Conservation (phyloP, 306 rosid genomes). For the Quercus ilex region DNA sequence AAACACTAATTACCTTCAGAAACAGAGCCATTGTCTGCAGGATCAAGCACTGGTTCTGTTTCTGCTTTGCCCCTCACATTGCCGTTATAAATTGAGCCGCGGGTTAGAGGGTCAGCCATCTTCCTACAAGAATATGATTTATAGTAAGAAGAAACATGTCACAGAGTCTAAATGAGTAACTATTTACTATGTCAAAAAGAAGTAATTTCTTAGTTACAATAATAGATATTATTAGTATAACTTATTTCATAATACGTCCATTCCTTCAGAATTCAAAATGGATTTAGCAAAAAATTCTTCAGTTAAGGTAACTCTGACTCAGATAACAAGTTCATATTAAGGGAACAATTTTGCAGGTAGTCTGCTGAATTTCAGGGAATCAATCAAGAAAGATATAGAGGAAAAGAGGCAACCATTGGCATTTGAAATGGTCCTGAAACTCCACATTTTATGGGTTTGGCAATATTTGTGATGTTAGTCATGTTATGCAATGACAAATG, state of each 20-base stretch:
- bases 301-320: background rate
- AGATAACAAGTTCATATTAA: too few relatives aligned
- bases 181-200: background rate
- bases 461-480: background rate
- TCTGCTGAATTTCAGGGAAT: too few relatives aligned
- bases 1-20: constrained; percentile 46
- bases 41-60: constrained; percentile 24
- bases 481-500: background rate
- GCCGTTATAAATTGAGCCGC: constrained; percentile 29
- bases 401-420: too few relatives aligned
- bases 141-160: constrained; percentile 14
- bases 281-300: background rate
- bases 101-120: constrained; percentile 30
- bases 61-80: constrained; percentile 20
- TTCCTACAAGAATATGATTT: constrained; percentile 48
- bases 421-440: too few relatives aligned
- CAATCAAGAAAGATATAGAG: too few relatives aligned
- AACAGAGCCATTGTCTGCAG: constrained; percentile 34
- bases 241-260: background rate
- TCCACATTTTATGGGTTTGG: background rate
- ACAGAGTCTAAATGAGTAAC: background rate
- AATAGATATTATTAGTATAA: background rate
- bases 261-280: background rate
- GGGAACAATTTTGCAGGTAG: too few relatives aligned
- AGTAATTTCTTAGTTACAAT: background rate